Evolutionary conservation across 2,329 filamentous ascomycete genomes (phyloP).

Genomic region (Neoascochyta sp.): DNA sequence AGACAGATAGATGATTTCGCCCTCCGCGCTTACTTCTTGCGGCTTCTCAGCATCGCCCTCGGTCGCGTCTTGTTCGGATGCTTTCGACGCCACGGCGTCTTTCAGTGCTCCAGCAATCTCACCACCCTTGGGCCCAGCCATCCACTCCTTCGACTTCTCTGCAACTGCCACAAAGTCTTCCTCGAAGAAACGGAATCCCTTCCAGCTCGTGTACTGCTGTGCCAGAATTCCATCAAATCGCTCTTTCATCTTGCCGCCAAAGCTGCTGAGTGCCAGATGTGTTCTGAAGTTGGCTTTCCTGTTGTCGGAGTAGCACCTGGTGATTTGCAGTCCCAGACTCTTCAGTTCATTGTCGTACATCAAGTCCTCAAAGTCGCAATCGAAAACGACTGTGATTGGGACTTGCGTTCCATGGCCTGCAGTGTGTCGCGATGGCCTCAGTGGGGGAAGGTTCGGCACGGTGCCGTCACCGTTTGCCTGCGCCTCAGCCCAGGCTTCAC

Average conservation of each 20-base stretch:
- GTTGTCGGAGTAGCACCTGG: slow-evolving; percentile 86
- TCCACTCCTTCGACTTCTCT: slow-evolving; percentile 61
- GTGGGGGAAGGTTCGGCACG: slow-evolving; percentile 14
- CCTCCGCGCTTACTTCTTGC: slow-evolving; percentile 29
- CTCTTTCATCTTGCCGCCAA: slow-evolving; percentile 67
- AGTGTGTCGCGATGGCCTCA: slow-evolving; percentile 16
- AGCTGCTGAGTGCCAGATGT: slow-evolving; percentile 75
- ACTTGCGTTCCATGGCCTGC: slow-evolving; percentile 52
- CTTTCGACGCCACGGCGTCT: neutral
- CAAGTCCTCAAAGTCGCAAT: slow-evolving; percentile 86
- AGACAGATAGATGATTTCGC: slow-evolving; percentile 79
- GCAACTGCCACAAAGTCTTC: slow-evolving; percentile 71
- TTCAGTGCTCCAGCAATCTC: slow-evolving; percentile 58
- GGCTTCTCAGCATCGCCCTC: slow-evolving; percentile 41
- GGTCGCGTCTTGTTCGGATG: slow-evolving; percentile 13
- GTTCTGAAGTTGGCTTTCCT: slow-evolving; percentile 62
- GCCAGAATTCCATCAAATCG: slow-evolving; percentile 74
- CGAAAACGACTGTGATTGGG: slow-evolving; percentile 77
- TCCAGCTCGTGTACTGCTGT: slow-evolving; percentile 74
- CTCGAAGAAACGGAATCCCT: slow-evolving; percentile 67
- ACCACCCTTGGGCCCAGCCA: slow-evolving; percentile 59
- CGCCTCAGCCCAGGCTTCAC: slow-evolving; percentile 44
- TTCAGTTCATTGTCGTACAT: slow-evolving; percentile 86
- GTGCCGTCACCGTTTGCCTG: slow-evolving; percentile 21
- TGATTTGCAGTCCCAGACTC: slow-evolving; percentile 79